Base-by-base conservation (phyloP, 352 stramenopile species). In the Globisporangium iwayamae region DNA sequence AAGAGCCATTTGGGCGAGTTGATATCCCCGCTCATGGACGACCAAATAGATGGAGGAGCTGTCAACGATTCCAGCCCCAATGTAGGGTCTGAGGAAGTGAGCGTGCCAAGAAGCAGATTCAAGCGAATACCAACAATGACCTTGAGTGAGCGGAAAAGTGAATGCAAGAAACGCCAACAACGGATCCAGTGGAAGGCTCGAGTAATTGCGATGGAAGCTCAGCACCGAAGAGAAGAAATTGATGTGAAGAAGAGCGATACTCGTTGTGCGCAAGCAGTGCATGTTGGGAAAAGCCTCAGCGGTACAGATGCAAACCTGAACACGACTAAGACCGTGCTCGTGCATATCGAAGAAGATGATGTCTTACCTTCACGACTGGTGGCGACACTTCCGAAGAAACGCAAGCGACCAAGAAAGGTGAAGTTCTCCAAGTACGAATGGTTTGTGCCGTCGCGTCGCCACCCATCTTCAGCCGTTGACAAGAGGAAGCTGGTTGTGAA, bases 191-290 rank as follows among this genome's bases (percentile, higher is more conserved):
- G 70, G 75, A 80, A 80, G 51, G 74, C 76, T 13, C 70, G 81
- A 18, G 50, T 88, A 22, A 80, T 90, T 22, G 76, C 81, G 38
- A 90, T 88, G 78, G 73, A 88, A 56, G 68, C 67, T 10, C 71
- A 85, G 18, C 78, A 87, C 41, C 65, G 71, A 32, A 65, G 75
- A 4, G 66, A 77, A 50, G 54, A 48, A 10, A 22, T 39, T 39
- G 28, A 46, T 13, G 7, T n/a, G 25, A 67, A 62, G 10, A 10
- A 53, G 38, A 50, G 53, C 13, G 36, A 28, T 9, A 45, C 18
- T 32, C 56, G 56, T 4, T 14, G 11, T 62, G 25, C 41, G 30
- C 59, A 47, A 47, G 16, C 59, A 65, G 46, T 48, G 20, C 22
- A 39, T 13, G 2, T 4, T 0, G 22, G 45, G 36, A 34, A 30